Evolutionary conservation across 331 rosid species (phyloP).

Genomic region (Prunus yedoensis): DNA sequence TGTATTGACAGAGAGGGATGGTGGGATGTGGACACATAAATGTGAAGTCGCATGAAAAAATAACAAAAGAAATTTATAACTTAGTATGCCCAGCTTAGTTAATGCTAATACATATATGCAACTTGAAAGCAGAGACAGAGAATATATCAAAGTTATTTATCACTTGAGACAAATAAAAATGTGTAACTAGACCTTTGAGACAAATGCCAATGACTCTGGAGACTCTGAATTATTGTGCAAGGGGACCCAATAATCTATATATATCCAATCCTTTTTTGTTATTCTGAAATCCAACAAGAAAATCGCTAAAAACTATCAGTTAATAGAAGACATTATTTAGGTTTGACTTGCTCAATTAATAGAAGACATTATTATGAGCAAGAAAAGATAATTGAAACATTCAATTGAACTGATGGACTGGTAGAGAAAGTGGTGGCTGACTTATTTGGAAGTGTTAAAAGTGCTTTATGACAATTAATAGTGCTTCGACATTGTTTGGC

Average conservation of each 20-base stretch:
- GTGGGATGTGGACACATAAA: neutral
- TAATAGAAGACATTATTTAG: neutral
- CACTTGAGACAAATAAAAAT: neutral
- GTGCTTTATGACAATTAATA: rapidly evolving
- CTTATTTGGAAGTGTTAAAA: too few species aligned
- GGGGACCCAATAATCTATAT: neutral
- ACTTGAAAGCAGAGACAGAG: too few species aligned
- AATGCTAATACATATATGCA: neutral
- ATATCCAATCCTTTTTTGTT: neutral
- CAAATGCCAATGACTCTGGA: too few species aligned
- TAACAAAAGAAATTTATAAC: neutral
- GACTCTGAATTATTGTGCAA: too few species aligned
- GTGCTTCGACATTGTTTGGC: too few species aligned
- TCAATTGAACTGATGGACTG: slow-evolving; percentile 37
- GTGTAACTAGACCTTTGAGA: too few species aligned
- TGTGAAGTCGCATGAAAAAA: neutral
- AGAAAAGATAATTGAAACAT: slow-evolving; percentile 1
- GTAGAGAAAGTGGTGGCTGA: neutral
- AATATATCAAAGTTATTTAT: too few species aligned
- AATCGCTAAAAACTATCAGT: neutral
- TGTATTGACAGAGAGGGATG: neutral
- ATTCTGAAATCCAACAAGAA: neutral
- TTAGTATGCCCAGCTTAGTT: slow-evolving; percentile 9
- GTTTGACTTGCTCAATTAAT: slow-evolving; percentile 18
- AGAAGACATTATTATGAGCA: neutral